Conservation (phyloP, 352 stramenopile species). For the Thalassiosira hispida region DNA sequence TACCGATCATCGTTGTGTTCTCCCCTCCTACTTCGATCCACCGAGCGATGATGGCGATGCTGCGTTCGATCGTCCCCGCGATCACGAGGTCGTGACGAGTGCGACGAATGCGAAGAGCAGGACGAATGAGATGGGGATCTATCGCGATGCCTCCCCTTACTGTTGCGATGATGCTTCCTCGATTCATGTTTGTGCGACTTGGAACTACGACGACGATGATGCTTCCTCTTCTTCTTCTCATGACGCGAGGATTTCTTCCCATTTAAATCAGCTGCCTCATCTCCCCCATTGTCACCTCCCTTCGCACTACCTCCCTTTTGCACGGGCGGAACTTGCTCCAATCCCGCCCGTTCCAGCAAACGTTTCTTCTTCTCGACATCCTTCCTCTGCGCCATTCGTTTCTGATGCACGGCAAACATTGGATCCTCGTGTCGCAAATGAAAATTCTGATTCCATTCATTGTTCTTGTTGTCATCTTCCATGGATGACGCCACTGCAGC, state of each 20-base stretch:
- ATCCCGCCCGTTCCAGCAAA: slow-evolving; percentile 88
- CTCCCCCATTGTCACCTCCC: slow-evolving; percentile 63
- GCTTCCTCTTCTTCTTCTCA: slow-evolving; percentile 60
- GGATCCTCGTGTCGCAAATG: slow-evolving; percentile 93
- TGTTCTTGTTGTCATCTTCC: slow-evolving; percentile 4
- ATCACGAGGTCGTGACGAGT: too few relatives aligned
- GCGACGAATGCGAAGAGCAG: too few relatives aligned
- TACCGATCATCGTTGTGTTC: too few relatives aligned
- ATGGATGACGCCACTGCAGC: neutral
- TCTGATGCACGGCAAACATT: slow-evolving; percentile 92
- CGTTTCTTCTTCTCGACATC: slow-evolving; percentile 88
- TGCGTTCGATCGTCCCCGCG: too few relatives aligned
- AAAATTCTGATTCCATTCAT: slow-evolving; percentile 90
- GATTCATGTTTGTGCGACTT: slow-evolving; percentile 18
- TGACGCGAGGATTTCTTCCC: slow-evolving; percentile 57
- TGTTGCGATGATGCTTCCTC: slow-evolving; percentile 10
- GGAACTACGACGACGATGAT: slow-evolving; percentile 22
- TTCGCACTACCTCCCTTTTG: slow-evolving; percentile 82
- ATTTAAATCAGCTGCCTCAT: slow-evolving; percentile 84
- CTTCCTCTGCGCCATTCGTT: slow-evolving; percentile 75
- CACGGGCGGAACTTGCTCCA: too few relatives aligned
- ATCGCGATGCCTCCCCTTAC: too few relatives aligned
- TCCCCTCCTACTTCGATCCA: too few relatives aligned
- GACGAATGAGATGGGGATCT: too few relatives aligned
- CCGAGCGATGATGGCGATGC: too few relatives aligned